Conservation (phyloP, 2,329 filamentous ascomycete genomes). For the Colletotrichum truncatum region DNA sequence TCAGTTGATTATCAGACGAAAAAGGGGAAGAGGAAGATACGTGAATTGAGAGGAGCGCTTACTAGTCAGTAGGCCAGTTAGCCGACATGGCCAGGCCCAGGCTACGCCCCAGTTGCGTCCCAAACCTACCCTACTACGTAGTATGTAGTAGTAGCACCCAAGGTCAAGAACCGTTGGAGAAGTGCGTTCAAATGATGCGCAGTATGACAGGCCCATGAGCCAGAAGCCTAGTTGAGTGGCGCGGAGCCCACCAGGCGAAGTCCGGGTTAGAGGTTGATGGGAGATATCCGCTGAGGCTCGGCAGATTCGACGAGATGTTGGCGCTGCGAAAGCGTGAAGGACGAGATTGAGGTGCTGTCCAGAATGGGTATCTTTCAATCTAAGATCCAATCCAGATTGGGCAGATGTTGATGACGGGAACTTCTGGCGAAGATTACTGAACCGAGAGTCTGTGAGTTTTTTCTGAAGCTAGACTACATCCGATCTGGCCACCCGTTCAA, state of each 20-base stretch:
- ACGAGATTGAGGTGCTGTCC: neutral
- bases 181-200: neutral
- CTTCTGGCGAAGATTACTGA: neutral
- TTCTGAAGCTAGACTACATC: neutral
- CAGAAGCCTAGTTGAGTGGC: slow-evolving; percentile 6
- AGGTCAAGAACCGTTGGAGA: neutral
- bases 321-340: neutral
- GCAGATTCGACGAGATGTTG: neutral
- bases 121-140: too few species aligned
- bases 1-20: slow-evolving; percentile 24
- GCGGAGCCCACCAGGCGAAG: slow-evolving; percentile 8
- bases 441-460: neutral
- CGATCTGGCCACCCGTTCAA: neutral
- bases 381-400: neutral
- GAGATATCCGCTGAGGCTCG: neutral
- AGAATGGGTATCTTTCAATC: neutral
- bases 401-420: neutral
- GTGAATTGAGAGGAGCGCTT: neutral
- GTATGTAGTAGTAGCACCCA: too few species aligned
- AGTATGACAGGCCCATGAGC: neutral
- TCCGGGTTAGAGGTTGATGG: slow-evolving; percentile 18
- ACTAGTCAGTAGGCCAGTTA: neutral
- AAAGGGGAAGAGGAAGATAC: slow-evolving; percentile 1
- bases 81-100: neutral
- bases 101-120: neutral